Evolutionary conservation across 2,329 filamentous ascomycete genomes (phyloP).

Genomic region (Fusarium nygamai): DNA sequence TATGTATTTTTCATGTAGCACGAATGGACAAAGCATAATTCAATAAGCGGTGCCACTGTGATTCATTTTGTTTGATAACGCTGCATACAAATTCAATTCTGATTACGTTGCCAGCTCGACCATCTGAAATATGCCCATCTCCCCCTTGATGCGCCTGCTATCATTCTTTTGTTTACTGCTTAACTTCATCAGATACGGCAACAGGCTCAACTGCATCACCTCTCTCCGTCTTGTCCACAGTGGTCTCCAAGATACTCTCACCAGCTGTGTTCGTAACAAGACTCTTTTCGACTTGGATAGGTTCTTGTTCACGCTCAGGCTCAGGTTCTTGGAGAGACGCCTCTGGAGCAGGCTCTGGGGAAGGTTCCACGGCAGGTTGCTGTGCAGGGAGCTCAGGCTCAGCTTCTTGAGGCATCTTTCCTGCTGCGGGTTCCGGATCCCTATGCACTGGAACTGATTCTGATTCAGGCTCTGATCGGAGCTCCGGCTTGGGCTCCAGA

Average conservation of each 20-base stretch:
- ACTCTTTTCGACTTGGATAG: constrained; percentile 46
- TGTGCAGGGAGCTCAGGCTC: constrained; percentile 19
- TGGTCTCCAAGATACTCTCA: constrained; percentile 54
- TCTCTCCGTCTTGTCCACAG: constrained; percentile 49
- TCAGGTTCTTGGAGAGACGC: background rate
- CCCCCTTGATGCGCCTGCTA: background rate
- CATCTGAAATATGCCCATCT: constrained; percentile 11
- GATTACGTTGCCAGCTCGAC: constrained; percentile 14
- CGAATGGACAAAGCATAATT: background rate
- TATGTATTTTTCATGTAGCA: constrained; percentile 10
- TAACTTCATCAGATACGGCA: constrained; percentile 49
- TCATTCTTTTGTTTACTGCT: constrained; percentile 35
- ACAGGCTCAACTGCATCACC: constrained; percentile 48
- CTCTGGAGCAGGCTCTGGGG: constrained; percentile 11
- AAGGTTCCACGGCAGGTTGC: constrained; percentile 27
- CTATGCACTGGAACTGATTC: constrained; percentile 23
- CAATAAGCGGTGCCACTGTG: background rate
- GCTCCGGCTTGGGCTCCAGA: constrained; percentile 18
- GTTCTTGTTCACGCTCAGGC: background rate
- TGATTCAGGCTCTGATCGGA: constrained; percentile 18
- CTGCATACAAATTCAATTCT: background rate
- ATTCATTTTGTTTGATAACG: background rate
- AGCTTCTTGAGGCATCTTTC: constrained; percentile 18
- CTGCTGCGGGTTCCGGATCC: constrained; percentile 20
- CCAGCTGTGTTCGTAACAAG: constrained; percentile 56